phyloP scores from a whole-genome alignment of 257 asterid genomes.

The Gentiana macrophylla region DNA sequence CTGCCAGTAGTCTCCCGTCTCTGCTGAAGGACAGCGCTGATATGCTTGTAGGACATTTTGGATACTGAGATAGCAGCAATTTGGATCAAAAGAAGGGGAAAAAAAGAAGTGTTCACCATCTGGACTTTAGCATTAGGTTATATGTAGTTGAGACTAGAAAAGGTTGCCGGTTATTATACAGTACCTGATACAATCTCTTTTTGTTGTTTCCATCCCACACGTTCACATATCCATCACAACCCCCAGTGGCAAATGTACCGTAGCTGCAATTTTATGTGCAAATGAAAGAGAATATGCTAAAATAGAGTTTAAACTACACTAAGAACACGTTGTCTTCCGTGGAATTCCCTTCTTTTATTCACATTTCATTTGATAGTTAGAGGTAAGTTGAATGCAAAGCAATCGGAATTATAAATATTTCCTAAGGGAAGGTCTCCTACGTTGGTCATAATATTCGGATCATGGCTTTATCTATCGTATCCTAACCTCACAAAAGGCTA shows the following conservation, averaged over 20 bases:
- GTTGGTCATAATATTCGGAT: not conserved
- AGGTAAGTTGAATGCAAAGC: too few relatives aligned
- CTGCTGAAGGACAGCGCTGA: constrained; percentile 87
- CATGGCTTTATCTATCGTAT: too few relatives aligned
- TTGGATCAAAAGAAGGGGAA: constrained; percentile 2
- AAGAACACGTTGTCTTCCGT: too few relatives aligned
- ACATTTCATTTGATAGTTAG: too few relatives aligned
- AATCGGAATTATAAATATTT: not conserved
- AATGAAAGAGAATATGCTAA: too few relatives aligned
- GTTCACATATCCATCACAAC: constrained; percentile 84
- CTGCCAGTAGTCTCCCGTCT: constrained; percentile 78
- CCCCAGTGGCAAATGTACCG: constrained; percentile 95
- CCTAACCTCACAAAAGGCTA: not conserved
- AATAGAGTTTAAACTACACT: too few relatives aligned
- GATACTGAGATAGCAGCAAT: constrained; percentile 33
- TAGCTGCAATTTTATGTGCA: constrained; percentile 29
- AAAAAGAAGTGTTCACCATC: not conserved
- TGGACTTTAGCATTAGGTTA: not conserved
- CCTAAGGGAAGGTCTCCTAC: not conserved
- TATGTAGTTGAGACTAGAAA: too few relatives aligned
- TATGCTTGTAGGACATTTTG: constrained; percentile 76
- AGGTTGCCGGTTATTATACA: too few relatives aligned
- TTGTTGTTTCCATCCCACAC: constrained; percentile 98
- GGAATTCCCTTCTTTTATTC: too few relatives aligned
- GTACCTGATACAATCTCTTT: constrained; percentile 89